phyloP scores from a whole-genome alignment of 108 stramenopile species.

The Cyclostephanos invisitatus region DNA sequence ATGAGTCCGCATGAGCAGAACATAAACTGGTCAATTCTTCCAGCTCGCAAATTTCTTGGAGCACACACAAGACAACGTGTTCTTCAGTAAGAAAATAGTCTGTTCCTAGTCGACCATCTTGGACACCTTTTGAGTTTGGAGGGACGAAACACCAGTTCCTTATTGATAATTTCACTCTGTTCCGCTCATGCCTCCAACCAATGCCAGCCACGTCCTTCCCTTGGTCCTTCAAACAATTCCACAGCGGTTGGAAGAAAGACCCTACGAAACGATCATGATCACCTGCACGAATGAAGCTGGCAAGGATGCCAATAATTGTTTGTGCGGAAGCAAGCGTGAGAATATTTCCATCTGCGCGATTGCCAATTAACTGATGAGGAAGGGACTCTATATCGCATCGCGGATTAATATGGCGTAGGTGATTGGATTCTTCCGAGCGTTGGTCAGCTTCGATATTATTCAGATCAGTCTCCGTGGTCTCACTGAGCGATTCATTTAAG shows the following conservation, averaged over 20 bases:
- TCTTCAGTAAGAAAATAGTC: constrained; percentile 43
- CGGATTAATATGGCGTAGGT: not conserved
- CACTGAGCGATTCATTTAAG: not conserved
- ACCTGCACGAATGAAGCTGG: constrained; percentile 13
- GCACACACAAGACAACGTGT: constrained; percentile 29
- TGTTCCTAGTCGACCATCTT: constrained; percentile 24
- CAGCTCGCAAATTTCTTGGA: constrained; percentile 20
- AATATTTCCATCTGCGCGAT: constrained; percentile 13
- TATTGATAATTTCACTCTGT: constrained; percentile 11
- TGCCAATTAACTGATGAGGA: not conserved
- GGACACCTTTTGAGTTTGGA: constrained; percentile 22
- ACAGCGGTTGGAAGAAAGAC: constrained; percentile 25
- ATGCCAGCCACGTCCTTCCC: constrained; percentile 12
- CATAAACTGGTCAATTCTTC: constrained; percentile 17
- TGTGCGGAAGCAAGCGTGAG: constrained; percentile 30
- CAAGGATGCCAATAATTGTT: constrained; percentile 14
- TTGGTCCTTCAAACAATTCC: constrained; percentile 38
- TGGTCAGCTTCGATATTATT: not conserved
- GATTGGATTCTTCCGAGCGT: not conserved
- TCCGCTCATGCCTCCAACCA: constrained; percentile 32
- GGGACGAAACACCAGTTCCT: constrained; percentile 47
- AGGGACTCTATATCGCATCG: constrained; percentile 5
- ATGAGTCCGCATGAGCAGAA: not conserved
- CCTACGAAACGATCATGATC: constrained; percentile 22
- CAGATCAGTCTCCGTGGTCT: not conserved